A percentile compares a stretch with the other conserved stretches of the same genome.
phyloP scores from a whole-genome alignment of 768 basidiomycete species.

The Podaxis sp. region DNA sequence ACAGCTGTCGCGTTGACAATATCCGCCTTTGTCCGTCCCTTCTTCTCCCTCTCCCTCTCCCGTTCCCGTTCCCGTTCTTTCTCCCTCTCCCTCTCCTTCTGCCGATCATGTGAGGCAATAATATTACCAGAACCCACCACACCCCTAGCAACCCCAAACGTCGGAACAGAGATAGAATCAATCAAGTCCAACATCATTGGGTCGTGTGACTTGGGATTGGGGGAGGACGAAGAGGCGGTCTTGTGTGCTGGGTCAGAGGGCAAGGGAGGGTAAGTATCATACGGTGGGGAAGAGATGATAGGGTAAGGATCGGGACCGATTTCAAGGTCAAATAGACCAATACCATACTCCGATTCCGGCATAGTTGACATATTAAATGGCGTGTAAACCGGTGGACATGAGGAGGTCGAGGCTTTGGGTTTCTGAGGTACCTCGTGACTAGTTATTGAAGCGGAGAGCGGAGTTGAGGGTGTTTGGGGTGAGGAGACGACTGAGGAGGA shows the following conservation, averaged over 20 bases:
- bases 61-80: background rate
- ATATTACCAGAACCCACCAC: background rate
- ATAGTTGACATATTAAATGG: conserved; percentile 1
- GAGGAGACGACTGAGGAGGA: conserved; percentile 17
- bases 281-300: background rate
- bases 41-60: conserved; percentile 4
- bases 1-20: conserved; percentile 10
- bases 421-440: background rate
- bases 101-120: conserved; percentile 3
- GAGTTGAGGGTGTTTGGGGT: conserved; percentile 15
- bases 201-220: conserved; percentile 6
- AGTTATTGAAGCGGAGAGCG: conserved; percentile 8
- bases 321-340: conserved; percentile 1
- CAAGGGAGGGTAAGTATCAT: background rate
- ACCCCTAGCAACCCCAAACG: background rate
- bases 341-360: background rate
- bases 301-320: conserved; percentile 9
- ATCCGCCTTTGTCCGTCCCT: conserved; percentile 3
- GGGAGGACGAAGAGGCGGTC: background rate
- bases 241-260: background rate
- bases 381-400: conserved; percentile 8
- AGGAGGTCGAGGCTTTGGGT: conserved; percentile 6
- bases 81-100: background rate
- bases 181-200: conserved; percentile 2
- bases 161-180: background rate